These are phyloP conservation scores for Penstemon newberryi DNA, from an alignment of 257 asterid species.

Conservation along the genomic window DNA sequence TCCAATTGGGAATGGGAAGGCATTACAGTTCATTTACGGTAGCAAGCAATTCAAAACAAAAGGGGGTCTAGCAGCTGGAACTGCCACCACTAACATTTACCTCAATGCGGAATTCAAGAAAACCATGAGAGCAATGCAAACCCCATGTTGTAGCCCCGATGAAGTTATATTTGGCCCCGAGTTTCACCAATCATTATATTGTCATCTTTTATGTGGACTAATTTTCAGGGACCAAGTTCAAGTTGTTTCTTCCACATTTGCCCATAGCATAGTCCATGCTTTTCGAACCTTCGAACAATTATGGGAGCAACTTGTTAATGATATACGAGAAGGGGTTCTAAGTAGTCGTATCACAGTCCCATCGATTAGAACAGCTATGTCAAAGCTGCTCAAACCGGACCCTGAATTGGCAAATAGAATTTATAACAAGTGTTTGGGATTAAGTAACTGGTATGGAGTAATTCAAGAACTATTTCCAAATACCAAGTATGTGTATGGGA, in stretches of 20 bases:
- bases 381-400: conserved; percentile 60
- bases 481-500: conserved; percentile 71
- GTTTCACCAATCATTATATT: conserved; percentile 79
- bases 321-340: conserved; percentile 71
- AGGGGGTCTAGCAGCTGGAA: conserved; percentile 93
- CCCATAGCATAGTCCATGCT: conserved; percentile 87
- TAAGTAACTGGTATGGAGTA: conserved; percentile 79
- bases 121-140: conserved; percentile 82
- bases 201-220: conserved; percentile 88
- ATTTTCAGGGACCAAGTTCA: conserved; percentile 65
- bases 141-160: conserved; percentile 88
- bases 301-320: conserved; percentile 72
- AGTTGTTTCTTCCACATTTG: conserved; percentile 83
- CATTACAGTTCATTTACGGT: conserved; percentile 82
- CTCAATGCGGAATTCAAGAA: conserved; percentile 65
- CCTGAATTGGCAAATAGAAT: conserved; percentile 64
- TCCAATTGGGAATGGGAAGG: conserved; percentile 72
- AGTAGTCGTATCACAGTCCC: conserved; percentile 65
- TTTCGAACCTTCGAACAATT: conserved; percentile 73
- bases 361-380: conserved; percentile 59
- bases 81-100: conserved; percentile 91
- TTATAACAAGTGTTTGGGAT: conserved; percentile 41
- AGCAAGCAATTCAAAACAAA: conserved; percentile 92
- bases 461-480: conserved; percentile 73
- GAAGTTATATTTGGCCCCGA: conserved; percentile 94